Percentiles rank a stretch among this genome's conserved stretches.
phyloP scores from a whole-genome alignment of 2,329 filamentous ascomycete genomes.

The Penicillium sp. region DNA sequence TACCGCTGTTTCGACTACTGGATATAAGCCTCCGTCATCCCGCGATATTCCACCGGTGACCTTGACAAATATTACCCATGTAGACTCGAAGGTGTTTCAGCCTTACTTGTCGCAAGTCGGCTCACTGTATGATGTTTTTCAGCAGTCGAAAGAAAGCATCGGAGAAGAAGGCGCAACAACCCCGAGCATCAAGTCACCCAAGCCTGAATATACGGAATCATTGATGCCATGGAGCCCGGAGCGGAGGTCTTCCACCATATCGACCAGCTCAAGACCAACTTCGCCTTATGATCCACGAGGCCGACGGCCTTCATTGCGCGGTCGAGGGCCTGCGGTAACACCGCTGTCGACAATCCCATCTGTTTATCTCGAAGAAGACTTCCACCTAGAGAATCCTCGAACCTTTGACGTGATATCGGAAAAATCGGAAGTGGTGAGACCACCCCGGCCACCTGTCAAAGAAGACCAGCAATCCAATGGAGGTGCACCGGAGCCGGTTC shows the following conservation, averaged over 20 bases:
- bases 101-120: conserved; percentile 84
- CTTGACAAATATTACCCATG: conserved; percentile 79
- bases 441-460: conserved; percentile 54
- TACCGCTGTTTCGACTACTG: conserved; percentile 65
- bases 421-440: conserved; percentile 88
- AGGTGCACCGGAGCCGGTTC: conserved; percentile 55
- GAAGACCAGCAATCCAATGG: conserved; percentile 60
- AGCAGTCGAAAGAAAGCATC: conserved; percentile 75
- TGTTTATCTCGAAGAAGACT: conserved; percentile 94
- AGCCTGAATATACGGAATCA: conserved; percentile 51
- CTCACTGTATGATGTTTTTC: conserved; percentile 83
- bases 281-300: conserved; percentile 52
- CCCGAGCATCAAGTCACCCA: conserved; percentile 46
- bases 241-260: conserved; percentile 42
- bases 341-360: conserved; percentile 87
- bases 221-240: conserved; percentile 48
- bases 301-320: conserved; percentile 51
- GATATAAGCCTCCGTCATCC: conserved; percentile 79
- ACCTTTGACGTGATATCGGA: conserved; percentile 98
- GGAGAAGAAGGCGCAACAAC: conserved; percentile 58
- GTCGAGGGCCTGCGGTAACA: conserved; percentile 70
- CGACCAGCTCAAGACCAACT: conserved; percentile 43
- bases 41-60: conserved; percentile 92
- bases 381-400: conserved; percentile 91
- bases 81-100: conserved; percentile 78